Conservation (phyloP, 495 filamentous ascomycete genomes). For the Xylaria venustula region DNA sequence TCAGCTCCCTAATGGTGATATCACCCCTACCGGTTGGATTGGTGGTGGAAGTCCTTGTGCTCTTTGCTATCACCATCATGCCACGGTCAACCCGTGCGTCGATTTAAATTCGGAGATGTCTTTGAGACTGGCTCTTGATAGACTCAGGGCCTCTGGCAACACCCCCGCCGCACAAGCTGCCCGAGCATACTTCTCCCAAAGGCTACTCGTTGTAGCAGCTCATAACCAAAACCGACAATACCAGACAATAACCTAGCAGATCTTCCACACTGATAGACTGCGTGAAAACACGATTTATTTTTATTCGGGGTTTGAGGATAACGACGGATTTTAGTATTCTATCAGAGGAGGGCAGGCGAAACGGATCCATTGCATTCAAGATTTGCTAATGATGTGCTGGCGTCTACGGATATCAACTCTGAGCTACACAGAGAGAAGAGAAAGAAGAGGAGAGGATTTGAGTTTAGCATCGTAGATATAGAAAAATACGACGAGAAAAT, state of each 20-base stretch:
- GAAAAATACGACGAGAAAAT: neutral
- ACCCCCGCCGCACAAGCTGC: neutral
- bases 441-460: too few species aligned
- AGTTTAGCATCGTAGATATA: neutral
- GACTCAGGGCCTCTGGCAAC: conserved; percentile 14
- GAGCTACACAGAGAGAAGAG: neutral
- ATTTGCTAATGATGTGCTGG: neutral
- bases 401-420: neutral
- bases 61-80: conserved; percentile 32
- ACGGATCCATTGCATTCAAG: neutral
- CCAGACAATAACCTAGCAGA: neutral
- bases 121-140: conserved; percentile 30
- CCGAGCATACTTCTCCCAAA: conserved; percentile 5
- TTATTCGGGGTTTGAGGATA: neutral
- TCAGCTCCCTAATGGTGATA: conserved; percentile 9
- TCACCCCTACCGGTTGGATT: conserved; percentile 3
- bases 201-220: conserved; percentile 12
- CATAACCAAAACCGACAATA: neutral
- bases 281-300: neutral
- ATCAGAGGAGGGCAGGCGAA: neutral
- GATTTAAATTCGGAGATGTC: conserved; percentile 30
- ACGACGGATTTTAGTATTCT: neutral
- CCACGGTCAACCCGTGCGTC: conserved; percentile 25
- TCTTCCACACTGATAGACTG: neutral
- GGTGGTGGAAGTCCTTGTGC: conserved; percentile 23